Evolutionary conservation across 2,329 filamentous ascomycete species (phyloP), one percentile per base, ranked within the genome.

Genomic region (Aureobasidium mangrovei): DNA sequence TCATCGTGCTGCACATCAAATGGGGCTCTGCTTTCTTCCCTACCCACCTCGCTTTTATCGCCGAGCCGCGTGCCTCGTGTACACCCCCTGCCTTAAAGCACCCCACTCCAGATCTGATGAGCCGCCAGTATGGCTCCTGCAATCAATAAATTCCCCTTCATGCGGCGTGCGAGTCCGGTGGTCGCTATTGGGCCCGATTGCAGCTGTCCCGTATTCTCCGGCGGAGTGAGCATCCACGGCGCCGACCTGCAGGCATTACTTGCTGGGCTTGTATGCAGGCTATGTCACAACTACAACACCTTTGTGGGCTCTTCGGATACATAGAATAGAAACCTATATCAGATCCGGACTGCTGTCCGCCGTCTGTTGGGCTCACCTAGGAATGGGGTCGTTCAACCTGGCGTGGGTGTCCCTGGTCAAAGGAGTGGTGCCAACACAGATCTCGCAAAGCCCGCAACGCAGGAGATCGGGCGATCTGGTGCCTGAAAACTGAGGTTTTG

Each of bases 401-500:
- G 18, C 18, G 18, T 18, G 18, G 18, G 18, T 18, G 18, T 18
- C 12, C 28, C 42, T 32, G 42, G 4, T 6, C 2, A 12, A 9
- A 9, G 3, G 39, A 42, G 26, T 18, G 9, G 32, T 28, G 26
- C 24, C 32, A 28, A 35, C 24, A 24, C 24, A 27, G 24, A 46
- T 36, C 44, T 36, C 18, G 44, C 44, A 46, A 10, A 24, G 35
- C n/a, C 31, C 32, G 44, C 7, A 8, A 36, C 32, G 44, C 43
- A 46, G 7, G 9, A 4, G 32, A 46, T 48, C 45, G 35, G 31
- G 27, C 36, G 45, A 39, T 46, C 44, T 46, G 32, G 32, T 46
- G 35, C 45, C 35, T 48, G 45, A 29, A n/a, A 39, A 48, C 45
- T 48, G 45, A 48, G 45, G 35, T 39, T 48, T 35, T 48, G 45